These are phyloP conservation scores for Talaromyces sp. DNA, from an alignment of 2,329 filamentous ascomycete genomes.

Conservation along the genomic window DNA sequence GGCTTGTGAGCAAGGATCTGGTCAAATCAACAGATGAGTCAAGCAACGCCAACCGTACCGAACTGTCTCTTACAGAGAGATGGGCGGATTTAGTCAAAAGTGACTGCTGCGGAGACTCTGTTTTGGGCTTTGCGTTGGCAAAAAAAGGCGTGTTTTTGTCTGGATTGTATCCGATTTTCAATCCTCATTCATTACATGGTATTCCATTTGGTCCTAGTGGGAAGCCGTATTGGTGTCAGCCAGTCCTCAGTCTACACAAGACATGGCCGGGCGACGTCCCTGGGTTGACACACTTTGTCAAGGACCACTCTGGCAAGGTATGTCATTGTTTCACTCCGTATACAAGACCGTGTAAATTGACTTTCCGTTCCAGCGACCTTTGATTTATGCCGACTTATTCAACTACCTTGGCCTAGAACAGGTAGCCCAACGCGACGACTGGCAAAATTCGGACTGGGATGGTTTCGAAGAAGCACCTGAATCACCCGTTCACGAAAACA, in stretches of 20 bases:
- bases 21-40: constrained; percentile 19
- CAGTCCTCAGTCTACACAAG: constrained; percentile 51
- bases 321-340: neutral
- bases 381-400: constrained; percentile 30
- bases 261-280: constrained; percentile 48
- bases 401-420: constrained; percentile 27
- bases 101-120: constrained; percentile 55
- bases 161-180: constrained; percentile 51
- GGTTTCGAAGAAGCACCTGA: constrained; percentile 27
- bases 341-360: neutral
- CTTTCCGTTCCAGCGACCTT: constrained; percentile 16
- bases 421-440: constrained; percentile 25
- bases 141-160: constrained; percentile 45
- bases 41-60: constrained; percentile 36
- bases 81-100: constrained; percentile 42
- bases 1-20: constrained; percentile 43
- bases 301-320: constrained; percentile 23
- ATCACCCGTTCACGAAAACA: constrained; percentile 27
- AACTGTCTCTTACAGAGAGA: constrained; percentile 37
- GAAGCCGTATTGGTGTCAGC: constrained; percentile 51
- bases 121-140: constrained; percentile 49
- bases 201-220: constrained; percentile 41
- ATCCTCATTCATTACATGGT: constrained; percentile 48
- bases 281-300: constrained; percentile 47
- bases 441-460: constrained; percentile 37